Evolutionary conservation across 352 stramenopile genomes (phyloP), one percentile per base, ranked within the genome.

Genomic region (Halophytophthora polymorphica): DNA sequence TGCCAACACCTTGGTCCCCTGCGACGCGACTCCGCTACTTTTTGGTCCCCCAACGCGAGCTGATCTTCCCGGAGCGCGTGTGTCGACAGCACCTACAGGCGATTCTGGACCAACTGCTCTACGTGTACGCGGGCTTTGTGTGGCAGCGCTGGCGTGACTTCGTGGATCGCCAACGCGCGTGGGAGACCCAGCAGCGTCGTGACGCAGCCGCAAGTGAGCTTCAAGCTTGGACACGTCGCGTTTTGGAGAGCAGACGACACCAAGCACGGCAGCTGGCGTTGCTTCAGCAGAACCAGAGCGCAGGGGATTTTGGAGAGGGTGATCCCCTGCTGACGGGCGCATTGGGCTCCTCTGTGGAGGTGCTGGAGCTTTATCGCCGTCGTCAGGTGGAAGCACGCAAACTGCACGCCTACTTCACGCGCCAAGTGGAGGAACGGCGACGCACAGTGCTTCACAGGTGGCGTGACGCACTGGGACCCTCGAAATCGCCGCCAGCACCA

Each of bases 91-190:
- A 79, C 47, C 54, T 92, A 44, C 49, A 35, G 10, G 17, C 45
- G 19, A 76, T 90, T 55, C 40, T 92, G 18, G 21, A 62, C n/a
- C 78, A 86, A 36, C 61, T 92, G 43, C 61, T 92, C 13, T 72
- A 76, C 25, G 56, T 88, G 12, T 86, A 80, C 45, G 54, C 72
- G 10, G 81, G 78, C 29, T 86, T 81, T 50, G 73, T 70, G 18
- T 92, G 81, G 81, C 50, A 50, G 22, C 54, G 64, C 1, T 90
- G 80, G 80, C 46, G 34, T 6, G 51, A 61, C 15, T 86, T 77
- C 21, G 56, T 85, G 7, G 45, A 58, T 1, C 64, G 53, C 0
- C 63, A 76, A 48, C 76, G 69, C 8, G 45, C 59, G 6, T 45
- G 69, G 31, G 70, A 90, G 42, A 66, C 50, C 0, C 41, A 51